These are phyloP conservation scores for Sanghuangporus sanghuang DNA, from an alignment of 1,284 basidiomycete genomes.

Conservation along the genomic window DNA sequence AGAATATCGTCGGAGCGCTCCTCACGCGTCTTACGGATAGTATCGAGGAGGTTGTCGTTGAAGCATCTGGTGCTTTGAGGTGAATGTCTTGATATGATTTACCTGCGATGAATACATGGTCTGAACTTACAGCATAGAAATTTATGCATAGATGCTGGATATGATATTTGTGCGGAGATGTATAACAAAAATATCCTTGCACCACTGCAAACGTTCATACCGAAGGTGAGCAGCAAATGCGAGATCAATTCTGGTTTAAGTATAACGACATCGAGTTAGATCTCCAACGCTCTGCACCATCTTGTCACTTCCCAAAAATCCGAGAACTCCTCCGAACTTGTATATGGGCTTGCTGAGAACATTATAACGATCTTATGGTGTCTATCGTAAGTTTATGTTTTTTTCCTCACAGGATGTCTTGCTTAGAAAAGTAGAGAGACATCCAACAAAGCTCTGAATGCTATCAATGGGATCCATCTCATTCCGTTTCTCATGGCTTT, in stretches of 20 bases:
- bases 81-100: constrained; percentile 28
- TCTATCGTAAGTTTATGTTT: constrained; percentile 62
- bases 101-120: not conserved
- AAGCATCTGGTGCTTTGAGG: constrained; percentile 83
- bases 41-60: constrained; percentile 82
- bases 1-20: constrained; percentile 83
- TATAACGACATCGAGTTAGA: constrained; percentile 39
- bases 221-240: constrained; percentile 49
- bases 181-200: constrained; percentile 90
- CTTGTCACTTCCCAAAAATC: constrained; percentile 55
- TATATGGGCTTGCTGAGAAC: constrained; percentile 87
- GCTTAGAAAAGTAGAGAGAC: constrained; percentile 65
- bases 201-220: constrained; percentile 67
- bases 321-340: constrained; percentile 67
- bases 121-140: constrained; percentile 49
- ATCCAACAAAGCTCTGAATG: constrained; percentile 84
- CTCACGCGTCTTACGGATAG: constrained; percentile 80
- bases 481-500: constrained; percentile 84
- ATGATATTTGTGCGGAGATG: constrained; percentile 93
- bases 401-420: constrained; percentile 1
- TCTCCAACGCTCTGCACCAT: constrained; percentile 68
- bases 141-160: constrained; percentile 89
- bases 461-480: constrained; percentile 75
- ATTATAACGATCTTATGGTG: constrained; percentile 90
- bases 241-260: not conserved